Conservation (phyloP, 2,329 filamentous ascomycete genomes). For the Sporothrix protearum region DNA sequence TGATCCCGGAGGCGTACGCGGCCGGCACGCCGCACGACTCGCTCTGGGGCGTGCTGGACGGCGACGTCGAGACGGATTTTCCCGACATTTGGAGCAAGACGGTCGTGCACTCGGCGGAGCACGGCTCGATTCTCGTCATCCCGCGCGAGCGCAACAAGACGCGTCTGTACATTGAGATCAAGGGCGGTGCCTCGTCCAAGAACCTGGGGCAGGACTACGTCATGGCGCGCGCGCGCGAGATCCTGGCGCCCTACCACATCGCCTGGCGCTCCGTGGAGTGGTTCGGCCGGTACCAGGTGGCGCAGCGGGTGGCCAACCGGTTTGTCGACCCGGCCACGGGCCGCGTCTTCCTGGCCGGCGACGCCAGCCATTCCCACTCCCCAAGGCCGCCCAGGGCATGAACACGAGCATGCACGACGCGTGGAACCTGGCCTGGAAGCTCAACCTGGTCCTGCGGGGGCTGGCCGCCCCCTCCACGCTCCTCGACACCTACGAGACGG, state of each 20-base stretch:
- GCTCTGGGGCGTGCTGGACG: slow-evolving; percentile 34
- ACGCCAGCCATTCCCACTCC: slow-evolving; percentile 65
- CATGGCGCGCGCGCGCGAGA: slow-evolving; percentile 57
- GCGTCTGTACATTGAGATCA: slow-evolving; percentile 58
- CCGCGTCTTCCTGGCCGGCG: slow-evolving; percentile 59
- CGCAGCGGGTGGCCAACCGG: slow-evolving; percentile 64
- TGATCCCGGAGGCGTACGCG: slow-evolving; percentile 35
- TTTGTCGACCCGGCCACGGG: slow-evolving; percentile 57
- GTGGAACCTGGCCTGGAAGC: slow-evolving; percentile 60
- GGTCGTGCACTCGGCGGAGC: slow-evolving; percentile 61
- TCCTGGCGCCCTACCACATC: slow-evolving; percentile 55
- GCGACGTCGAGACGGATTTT: slow-evolving; percentile 52
- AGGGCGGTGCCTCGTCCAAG: slow-evolving; percentile 32
- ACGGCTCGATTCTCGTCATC: slow-evolving; percentile 67
- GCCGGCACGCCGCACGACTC: background rate
- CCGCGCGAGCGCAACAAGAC: slow-evolving; percentile 71
- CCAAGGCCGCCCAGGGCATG: slow-evolving; percentile 63
- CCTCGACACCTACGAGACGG: slow-evolving; percentile 58
- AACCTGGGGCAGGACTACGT: slow-evolving; percentile 57
- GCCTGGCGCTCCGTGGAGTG: slow-evolving; percentile 60
- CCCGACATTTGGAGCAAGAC: slow-evolving; percentile 74
- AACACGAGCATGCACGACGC: slow-evolving; percentile 59
- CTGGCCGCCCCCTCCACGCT: slow-evolving; percentile 49
- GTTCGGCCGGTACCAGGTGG: slow-evolving; percentile 69
- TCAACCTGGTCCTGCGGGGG: slow-evolving; percentile 53